phyloP scores from a whole-genome alignment of 352 stramenopile genomes.

The Phytopythium boreale region DNA sequence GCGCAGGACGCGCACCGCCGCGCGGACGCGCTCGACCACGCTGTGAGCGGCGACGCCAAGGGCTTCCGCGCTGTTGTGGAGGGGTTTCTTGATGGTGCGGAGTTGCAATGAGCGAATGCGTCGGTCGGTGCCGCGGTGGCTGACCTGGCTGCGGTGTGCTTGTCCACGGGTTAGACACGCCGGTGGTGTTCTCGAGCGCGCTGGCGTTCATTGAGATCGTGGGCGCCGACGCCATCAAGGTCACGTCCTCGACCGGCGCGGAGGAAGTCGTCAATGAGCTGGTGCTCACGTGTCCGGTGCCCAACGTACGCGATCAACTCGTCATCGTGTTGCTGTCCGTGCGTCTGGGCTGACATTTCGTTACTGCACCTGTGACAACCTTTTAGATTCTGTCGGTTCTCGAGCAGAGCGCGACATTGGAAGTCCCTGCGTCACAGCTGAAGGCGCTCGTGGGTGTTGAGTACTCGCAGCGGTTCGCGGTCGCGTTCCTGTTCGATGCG shows the following conservation, averaged over 20 bases:
- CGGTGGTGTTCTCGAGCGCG: conserved; percentile 33
- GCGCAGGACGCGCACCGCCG: conserved; percentile 39
- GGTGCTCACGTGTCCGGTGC: conserved; percentile 67
- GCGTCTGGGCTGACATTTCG: neutral
- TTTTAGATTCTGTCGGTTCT: conserved; percentile 50
- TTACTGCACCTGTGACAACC: neutral
- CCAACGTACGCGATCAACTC: conserved; percentile 25
- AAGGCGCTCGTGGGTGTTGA: conserved; percentile 38
- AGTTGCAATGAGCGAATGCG: neutral
- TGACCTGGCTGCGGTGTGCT: neutral
- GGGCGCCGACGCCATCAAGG: conserved; percentile 42
- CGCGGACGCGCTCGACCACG: conserved; percentile 29
- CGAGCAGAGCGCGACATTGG: conserved; percentile 40
- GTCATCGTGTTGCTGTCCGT: neutral
- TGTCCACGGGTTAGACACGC: conserved; percentile 22
- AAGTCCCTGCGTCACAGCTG: conserved; percentile 20
- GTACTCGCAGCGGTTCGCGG: conserved; percentile 71
- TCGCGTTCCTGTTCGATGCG: conserved; percentile 59
- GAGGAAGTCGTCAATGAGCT: conserved; percentile 60
- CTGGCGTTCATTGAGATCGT: conserved; percentile 58
- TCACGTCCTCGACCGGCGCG: conserved; percentile 32
- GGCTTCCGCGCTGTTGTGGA: conserved; percentile 61
- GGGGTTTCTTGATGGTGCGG: conserved; percentile 39
- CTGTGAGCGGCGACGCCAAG: conserved; percentile 31
- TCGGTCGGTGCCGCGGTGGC: neutral